Base-by-base conservation (phyloP, 2,329 filamentous ascomycete genomes). In the Pseudogymnoascus sp. region DNA sequence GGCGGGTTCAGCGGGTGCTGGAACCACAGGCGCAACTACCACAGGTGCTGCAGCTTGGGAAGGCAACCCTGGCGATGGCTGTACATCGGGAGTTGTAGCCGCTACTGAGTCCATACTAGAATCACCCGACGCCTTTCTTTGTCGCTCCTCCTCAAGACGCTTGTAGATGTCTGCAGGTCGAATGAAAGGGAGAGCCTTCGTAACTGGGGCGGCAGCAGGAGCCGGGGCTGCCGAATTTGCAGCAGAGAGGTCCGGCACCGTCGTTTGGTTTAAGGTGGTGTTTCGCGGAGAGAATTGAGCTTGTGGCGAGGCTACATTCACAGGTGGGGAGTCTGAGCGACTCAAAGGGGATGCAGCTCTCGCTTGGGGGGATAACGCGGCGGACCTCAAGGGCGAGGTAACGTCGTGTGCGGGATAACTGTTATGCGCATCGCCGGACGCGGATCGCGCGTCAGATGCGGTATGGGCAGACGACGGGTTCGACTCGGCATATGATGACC, bases 111-210 rank as follows among this genome's bases (percentile, higher is more conserved):
- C 85, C 64, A 84, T 71, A 66, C 81, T 86, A 4, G 83, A 82
- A 61, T 83, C 78, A 19, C 79, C 76, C 9, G 82, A 83, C 1
- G 88, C 86, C 63, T 83, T 74, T 1, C 83, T 84, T 63, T 79
- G 79, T 38, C 81, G 81, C 67, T 90, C 88, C 67, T 90, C 87
- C 61, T 84, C 84, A 73, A 88, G 80, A 5, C 88, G 84, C 70
- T 83, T 88, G 73, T 93, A 93, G 44, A 93, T 88, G 68, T 96
- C 90, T 11, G 88, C 83, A 1, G 91, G 89, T 38, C 89, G 82
- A 63, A 91, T 80, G 67, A 93, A 87, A 0, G 86, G 82, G 19
- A 84, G 75, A 0, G 83, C 73, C 68, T 86, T 87, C 60, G 77
- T 72, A 23, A 65, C 72, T 38, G 80, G 68, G 10, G n/a, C 29